These are phyloP conservation scores for Mycena polygramma DNA, from an alignment of 768 basidiomycete species.

Conservation along the genomic window DNA sequence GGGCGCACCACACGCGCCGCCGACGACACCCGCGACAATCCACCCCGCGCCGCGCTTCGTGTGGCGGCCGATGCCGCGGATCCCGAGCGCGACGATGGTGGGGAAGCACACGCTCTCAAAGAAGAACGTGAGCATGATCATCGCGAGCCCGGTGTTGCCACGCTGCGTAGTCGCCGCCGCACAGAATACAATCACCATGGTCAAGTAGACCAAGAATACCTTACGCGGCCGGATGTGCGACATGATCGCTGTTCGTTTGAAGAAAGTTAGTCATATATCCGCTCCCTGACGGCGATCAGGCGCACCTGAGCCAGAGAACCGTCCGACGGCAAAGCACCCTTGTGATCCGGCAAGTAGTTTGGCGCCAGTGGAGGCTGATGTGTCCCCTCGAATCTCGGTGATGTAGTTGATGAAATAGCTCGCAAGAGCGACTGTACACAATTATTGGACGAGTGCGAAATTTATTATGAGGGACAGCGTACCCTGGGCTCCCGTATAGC, in stretches of 20 bases:
- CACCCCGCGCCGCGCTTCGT: constrained; percentile 50
- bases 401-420: constrained; percentile 52
- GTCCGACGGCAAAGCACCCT: constrained; percentile 48
- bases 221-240: constrained; percentile 45
- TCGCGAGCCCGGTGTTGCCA: constrained; percentile 46
- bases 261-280: neutral
- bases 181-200: constrained; percentile 46
- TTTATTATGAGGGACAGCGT: neutral
- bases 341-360: constrained; percentile 50
- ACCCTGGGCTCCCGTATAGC: constrained; percentile 50
- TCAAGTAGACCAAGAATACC: constrained; percentile 47
- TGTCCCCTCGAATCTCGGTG: constrained; percentile 44
- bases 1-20: constrained; percentile 49
- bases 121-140: constrained; percentile 49
- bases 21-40: constrained; percentile 50
- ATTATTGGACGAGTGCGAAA: too few species aligned
- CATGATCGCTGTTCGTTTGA: constrained; percentile 43
- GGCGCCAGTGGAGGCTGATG: constrained; percentile 43
- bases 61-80: constrained; percentile 49
- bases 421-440: constrained; percentile 45
- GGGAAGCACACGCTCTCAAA: constrained; percentile 54
- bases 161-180: constrained; percentile 47
- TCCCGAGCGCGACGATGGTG: constrained; percentile 50
- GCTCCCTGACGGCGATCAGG: neutral
- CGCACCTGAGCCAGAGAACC: constrained; percentile 49